phyloP scores from a whole-genome alignment of 306 rosid species.

The Hippophae tibetana region DNA sequence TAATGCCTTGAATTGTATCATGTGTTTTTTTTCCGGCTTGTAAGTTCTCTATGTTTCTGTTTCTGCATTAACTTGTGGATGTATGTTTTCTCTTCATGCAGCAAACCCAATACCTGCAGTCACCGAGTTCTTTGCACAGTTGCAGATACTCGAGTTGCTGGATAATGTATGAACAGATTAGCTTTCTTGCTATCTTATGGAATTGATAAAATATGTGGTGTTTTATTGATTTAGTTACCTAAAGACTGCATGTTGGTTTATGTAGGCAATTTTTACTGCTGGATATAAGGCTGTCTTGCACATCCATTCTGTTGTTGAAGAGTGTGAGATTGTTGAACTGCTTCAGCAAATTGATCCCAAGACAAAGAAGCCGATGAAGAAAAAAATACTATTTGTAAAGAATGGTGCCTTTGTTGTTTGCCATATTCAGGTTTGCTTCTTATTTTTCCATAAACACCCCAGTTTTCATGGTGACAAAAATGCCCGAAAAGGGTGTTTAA shows the following conservation, averaged over 20 bases:
- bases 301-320: conserved; percentile 87
- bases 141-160: conserved; percentile 83
- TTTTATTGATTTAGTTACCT: conserved; percentile 6
- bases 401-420: conserved; percentile 76
- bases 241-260: conserved; percentile 7
- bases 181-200: background rate
- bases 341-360: conserved; percentile 81
- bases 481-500: background rate
- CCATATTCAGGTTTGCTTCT: conserved; percentile 68
- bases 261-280: conserved; percentile 97
- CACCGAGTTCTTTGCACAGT: conserved; percentile 71
- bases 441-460: conserved; percentile 4
- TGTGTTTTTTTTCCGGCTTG: background rate
- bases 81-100: conserved; percentile 30
- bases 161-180: conserved; percentile 49
- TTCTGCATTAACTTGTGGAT: no score
- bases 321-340: conserved; percentile 93
- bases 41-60: background rate
- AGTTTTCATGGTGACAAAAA: background rate
- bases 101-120: conserved; percentile 64
- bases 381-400: conserved; percentile 80
- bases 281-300: conserved; percentile 97
- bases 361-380: conserved; percentile 81
- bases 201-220: background rate
- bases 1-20: background rate